These are phyloP conservation scores for Trichothecium sympodiale DNA, from an alignment of 2,329 filamentous ascomycete genomes.

Conservation along the genomic window DNA sequence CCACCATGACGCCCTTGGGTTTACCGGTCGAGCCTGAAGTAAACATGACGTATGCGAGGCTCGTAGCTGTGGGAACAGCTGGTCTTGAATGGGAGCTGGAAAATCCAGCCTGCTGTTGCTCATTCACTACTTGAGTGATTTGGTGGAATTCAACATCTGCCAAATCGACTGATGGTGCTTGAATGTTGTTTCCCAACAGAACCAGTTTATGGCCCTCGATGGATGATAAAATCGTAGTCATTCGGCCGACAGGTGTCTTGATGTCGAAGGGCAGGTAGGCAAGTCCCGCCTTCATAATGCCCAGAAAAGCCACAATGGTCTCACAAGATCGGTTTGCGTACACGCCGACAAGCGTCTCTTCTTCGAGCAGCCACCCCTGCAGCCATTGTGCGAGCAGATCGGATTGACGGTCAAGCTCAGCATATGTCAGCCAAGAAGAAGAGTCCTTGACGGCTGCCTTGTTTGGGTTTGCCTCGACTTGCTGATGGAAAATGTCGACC, in stretches of 20 bases:
- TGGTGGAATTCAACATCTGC: constrained; percentile 6
- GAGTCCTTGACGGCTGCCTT: constrained; percentile 11
- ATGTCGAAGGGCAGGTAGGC: constrained; percentile 15
- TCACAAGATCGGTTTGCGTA: constrained; percentile 9
- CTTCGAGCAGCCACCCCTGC: background rate
- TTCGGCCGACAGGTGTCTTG: constrained; percentile 8
- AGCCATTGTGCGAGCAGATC: constrained; percentile 10
- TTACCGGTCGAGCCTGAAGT: constrained; percentile 4
- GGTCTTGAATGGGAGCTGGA: background rate
- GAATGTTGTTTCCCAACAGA: constrained; percentile 5
- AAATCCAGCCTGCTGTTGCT: no score
- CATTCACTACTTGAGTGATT: constrained; percentile 4
- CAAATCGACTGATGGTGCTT: constrained; percentile 1
- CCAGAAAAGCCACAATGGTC: constrained; percentile 12
- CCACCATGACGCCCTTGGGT: constrained; percentile 5
- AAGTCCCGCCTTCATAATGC: constrained; percentile 14
- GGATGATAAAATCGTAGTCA: constrained; percentile 9
- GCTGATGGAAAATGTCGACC: constrained; percentile 12
- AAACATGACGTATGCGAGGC: constrained; percentile 7
- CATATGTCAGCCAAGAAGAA: constrained; percentile 8
- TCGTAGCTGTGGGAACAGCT: constrained; percentile 1
- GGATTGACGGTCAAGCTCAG: constrained; percentile 9
- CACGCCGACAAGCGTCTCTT: constrained; percentile 11
- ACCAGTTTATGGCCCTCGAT: constrained; percentile 7
- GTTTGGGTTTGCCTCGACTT: constrained; percentile 7